Evolutionary conservation across 352 stramenopile genomes (phyloP).

Genomic region (Nothophytophthora sp.): DNA sequence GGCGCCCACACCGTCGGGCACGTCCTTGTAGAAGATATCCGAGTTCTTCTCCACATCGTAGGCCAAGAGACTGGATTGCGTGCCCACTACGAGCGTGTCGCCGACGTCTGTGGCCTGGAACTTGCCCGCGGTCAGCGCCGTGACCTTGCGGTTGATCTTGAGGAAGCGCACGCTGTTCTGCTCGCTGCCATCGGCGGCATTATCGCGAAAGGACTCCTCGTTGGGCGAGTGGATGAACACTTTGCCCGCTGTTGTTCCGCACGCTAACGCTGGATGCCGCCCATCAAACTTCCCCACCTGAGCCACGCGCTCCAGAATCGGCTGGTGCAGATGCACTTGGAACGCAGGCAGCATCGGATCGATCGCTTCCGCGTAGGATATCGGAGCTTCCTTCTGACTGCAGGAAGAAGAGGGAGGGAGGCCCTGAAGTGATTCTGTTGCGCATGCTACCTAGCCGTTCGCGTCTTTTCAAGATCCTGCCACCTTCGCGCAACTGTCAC

Average conservation of each 20-base stretch:
- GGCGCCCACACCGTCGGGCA: conserved; percentile 84
- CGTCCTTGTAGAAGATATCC: conserved; percentile 93
- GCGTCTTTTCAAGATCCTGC: conserved; percentile 30
- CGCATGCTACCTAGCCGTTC: not conserved
- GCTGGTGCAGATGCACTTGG: conserved; percentile 82
- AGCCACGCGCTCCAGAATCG: conserved; percentile 73
- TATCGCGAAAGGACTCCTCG: conserved; percentile 52
- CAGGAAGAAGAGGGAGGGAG: no score
- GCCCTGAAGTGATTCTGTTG: no score
- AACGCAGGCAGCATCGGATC: conserved; percentile 78
- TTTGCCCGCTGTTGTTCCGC: conserved; percentile 88
- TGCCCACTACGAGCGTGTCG: conserved; percentile 90
- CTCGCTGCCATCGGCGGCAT: conserved; percentile 20
- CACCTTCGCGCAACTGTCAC: conserved; percentile 25
- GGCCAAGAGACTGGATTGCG: conserved; percentile 87
- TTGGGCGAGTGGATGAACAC: conserved; percentile 92
- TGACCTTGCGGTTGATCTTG: conserved; percentile 92
- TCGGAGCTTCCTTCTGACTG: no score
- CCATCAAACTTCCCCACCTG: conserved; percentile 86
- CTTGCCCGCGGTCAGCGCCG: conserved; percentile 72
- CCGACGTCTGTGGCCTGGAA: conserved; percentile 55
- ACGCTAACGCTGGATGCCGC: conserved; percentile 71
- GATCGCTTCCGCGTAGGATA: no score
- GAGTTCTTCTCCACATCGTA: conserved; percentile 95
- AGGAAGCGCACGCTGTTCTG: conserved; percentile 82